phyloP scores from a whole-genome alignment of 441 rosid species.

The Euphorbia celastroides region DNA sequence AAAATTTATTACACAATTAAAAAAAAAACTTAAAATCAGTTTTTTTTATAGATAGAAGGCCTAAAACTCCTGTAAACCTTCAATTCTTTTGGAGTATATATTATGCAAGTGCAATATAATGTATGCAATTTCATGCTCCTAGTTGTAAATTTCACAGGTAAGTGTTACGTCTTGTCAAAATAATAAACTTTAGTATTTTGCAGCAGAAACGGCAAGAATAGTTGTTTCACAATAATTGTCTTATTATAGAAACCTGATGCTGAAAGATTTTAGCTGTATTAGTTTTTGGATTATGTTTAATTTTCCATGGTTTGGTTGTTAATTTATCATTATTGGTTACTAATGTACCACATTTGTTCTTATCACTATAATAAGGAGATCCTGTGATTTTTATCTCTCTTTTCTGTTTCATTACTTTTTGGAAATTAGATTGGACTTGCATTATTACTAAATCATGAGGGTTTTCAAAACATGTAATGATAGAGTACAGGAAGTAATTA shows the following conservation, averaged over 20 bases:
- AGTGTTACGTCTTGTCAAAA: not conserved
- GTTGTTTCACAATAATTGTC: conserved; percentile 12
- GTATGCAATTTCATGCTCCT: too few relatives aligned
- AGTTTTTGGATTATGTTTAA: conserved; percentile 12
- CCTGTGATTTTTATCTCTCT: not conserved
- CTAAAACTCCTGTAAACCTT: too few relatives aligned
- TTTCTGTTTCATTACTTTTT: not conserved
- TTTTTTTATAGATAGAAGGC: too few relatives aligned
- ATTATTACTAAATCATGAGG: conserved; percentile 2
- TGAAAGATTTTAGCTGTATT: conserved; percentile 16
- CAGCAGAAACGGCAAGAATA: not conserved
- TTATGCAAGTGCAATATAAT: too few relatives aligned
- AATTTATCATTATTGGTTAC: not conserved
- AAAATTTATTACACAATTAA: too few relatives aligned
- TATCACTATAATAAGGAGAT: not conserved
- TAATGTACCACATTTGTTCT: not conserved
- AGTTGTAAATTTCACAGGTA: not conserved
- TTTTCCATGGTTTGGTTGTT: not conserved
- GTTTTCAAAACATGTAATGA: not conserved
- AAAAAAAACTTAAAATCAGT: too few relatives aligned
- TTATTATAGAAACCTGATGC: not conserved
- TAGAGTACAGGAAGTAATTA: not conserved
- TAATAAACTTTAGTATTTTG: not conserved
- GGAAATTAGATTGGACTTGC: not conserved
- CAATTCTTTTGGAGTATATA: too few relatives aligned